Percentiles rank a stretch among this genome's conserved stretches.
These are phyloP conservation scores for Boletus coccyginus DNA, from an alignment of 768 basidiomycete genomes.

Conservation along the genomic window DNA sequence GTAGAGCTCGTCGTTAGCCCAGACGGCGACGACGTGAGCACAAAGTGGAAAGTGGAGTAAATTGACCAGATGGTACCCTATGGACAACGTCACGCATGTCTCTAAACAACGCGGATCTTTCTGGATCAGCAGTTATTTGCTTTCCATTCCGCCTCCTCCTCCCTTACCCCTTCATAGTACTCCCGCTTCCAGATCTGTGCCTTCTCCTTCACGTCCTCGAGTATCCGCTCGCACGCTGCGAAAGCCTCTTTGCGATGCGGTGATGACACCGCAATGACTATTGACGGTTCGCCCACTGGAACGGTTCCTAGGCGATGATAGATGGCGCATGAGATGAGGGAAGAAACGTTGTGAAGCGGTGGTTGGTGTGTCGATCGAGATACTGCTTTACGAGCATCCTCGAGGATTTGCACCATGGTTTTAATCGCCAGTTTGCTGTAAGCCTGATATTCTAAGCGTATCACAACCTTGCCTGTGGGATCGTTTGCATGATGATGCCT, in stretches of 20 bases:
- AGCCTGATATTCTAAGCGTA: conserved; percentile 77
- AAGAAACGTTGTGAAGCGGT: conserved; percentile 19
- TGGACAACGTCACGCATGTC: conserved; percentile 4
- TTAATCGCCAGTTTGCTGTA: conserved; percentile 80
- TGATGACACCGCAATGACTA: conserved; percentile 82
- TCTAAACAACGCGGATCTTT: conserved; percentile 1
- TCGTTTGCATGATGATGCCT: conserved; percentile 5
- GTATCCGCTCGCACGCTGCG: conserved; percentile 70
- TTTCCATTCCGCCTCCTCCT: conserved; percentile 69
- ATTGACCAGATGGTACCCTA: conserved; percentile 8
- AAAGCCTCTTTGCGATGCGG: conserved; percentile 85
- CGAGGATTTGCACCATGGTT: conserved; percentile 64
- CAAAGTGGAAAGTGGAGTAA: conserved; percentile 76
- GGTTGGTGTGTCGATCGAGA: conserved; percentile 44
- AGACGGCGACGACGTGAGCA: conserved; percentile 65
- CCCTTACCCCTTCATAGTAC: conserved; percentile 70
- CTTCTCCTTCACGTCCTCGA: conserved; percentile 82
- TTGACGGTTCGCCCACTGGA: conserved; percentile 76
- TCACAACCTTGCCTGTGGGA: conserved; percentile 61
- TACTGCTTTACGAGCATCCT: conserved; percentile 39
- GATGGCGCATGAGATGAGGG: conserved; percentile 58
- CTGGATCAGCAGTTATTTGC: conserved; percentile 41
- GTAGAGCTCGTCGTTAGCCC: conserved; percentile 76
- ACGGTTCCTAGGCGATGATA: conserved; percentile 78
- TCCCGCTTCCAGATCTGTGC: conserved; percentile 93